These are phyloP conservation scores for Haplosporangium sp. DNA, from an alignment of 371 early-diverging fungal species.

Conservation along the genomic window DNA sequence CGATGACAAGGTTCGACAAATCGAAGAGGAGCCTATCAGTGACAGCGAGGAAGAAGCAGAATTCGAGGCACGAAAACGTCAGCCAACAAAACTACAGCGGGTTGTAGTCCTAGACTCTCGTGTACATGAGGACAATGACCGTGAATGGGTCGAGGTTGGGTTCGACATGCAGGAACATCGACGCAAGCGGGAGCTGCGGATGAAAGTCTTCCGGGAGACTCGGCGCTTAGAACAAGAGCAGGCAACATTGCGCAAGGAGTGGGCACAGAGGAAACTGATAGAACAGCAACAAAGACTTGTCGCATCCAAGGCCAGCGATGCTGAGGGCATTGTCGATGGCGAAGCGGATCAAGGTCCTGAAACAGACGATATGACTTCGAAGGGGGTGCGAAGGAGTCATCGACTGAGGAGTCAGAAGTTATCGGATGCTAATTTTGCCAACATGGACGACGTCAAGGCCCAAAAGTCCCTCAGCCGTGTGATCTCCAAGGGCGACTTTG, in stretches of 20 bases:
- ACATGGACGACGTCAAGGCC: slow-evolving; percentile 64
- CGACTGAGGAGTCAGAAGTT: slow-evolving; percentile 17
- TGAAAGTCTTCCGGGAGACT: slow-evolving; percentile 22
- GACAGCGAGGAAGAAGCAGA: slow-evolving; percentile 33
- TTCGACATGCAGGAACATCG: slow-evolving; percentile 36
- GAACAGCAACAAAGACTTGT: neutral
- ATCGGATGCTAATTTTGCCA: slow-evolving; percentile 57
- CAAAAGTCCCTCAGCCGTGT: slow-evolving; percentile 66
- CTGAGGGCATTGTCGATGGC: neutral
- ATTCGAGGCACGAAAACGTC: neutral
- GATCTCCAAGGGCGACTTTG: slow-evolving; percentile 87
- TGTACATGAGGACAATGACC: slow-evolving; percentile 28
- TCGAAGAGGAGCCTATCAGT: slow-evolving; percentile 10
- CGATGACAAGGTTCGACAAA: slow-evolving; percentile 23
- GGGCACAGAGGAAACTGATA: neutral
- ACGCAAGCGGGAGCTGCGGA: slow-evolving; percentile 19
- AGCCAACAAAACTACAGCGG: slow-evolving; percentile 13
- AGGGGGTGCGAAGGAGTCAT: slow-evolving; percentile 10
- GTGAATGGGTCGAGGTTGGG: slow-evolving; percentile 39
- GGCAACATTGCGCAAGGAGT: neutral
- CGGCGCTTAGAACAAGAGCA: slow-evolving; percentile 21
- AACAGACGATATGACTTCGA: neutral
- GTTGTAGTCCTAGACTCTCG: slow-evolving; percentile 42
- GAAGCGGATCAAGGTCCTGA: neutral
- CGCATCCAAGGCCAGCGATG: neutral